Conservation (phyloP, 306 rosid genomes). For the Gillenia trifoliata region DNA sequence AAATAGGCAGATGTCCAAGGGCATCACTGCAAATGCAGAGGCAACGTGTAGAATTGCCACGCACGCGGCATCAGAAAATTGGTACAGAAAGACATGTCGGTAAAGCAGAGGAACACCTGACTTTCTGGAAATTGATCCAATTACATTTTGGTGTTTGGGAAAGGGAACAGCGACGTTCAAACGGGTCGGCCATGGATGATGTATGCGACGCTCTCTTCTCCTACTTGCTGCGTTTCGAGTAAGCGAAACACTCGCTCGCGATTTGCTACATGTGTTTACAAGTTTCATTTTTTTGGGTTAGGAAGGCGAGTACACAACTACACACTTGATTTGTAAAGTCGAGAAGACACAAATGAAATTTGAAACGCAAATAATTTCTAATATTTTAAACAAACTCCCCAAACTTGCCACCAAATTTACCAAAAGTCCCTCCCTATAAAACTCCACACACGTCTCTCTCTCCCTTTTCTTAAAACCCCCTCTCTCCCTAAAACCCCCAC, state of each 20-base stretch:
- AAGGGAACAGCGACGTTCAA: not conserved
- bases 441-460: not conserved
- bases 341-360: not conserved
- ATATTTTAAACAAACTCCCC: not conserved
- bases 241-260: not conserved
- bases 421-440: not conserved
- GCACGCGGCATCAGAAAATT: slow-evolving; percentile 16
- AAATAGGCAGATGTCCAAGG: not conserved
- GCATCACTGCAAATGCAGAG: not conserved
- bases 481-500: not conserved
- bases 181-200: not conserved
- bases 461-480: not conserved
- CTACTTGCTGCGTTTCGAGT: not conserved
- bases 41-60: not conserved
- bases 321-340: not conserved
- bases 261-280: not conserved
- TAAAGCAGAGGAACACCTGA: not conserved
- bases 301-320: slow-evolving; percentile 22
- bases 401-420: not conserved
- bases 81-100: not conserved
- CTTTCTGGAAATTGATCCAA: not conserved
- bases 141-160: not conserved
- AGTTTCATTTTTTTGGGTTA: not conserved
- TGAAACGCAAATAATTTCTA: not conserved
- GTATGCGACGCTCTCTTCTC: not conserved